Percentiles rank a stretch among this genome's conserved stretches.
Conservation (phyloP, 441 rosid genomes). For the Codiaeum variegatum region DNA sequence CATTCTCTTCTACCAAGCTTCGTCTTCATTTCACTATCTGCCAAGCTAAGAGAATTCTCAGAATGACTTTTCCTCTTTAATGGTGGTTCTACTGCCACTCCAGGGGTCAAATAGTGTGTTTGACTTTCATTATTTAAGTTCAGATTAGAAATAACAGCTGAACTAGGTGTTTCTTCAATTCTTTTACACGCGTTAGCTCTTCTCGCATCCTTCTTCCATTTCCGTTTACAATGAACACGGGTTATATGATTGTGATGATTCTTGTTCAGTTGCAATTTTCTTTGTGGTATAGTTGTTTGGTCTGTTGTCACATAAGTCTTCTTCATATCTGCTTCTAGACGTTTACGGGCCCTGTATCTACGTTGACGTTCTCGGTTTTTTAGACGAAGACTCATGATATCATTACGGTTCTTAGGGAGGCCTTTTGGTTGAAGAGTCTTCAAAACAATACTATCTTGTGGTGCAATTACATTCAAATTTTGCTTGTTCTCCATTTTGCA, state of each 20-base stretch:
- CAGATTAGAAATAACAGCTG: conserved; percentile 20
- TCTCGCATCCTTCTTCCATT: conserved; percentile 81
- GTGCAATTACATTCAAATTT: conserved; percentile 31
- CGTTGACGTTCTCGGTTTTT: conserved; percentile 81
- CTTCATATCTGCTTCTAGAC: conserved; percentile 46
- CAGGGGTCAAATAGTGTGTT: conserved; percentile 13
- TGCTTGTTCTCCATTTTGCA: conserved; percentile 33
- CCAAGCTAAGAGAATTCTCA: conserved; percentile 22
- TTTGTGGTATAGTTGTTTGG: conserved; percentile 18
- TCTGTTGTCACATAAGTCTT: conserved; percentile 23
- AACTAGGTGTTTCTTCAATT: conserved; percentile 25
- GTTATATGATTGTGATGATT: conserved; percentile 24
- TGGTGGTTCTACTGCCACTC: conserved; percentile 16
- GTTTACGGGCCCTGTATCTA: conserved; percentile 64
- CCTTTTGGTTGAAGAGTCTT: conserved; percentile 27
- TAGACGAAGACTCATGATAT: conserved; percentile 47
- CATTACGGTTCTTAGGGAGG: conserved; percentile 27
- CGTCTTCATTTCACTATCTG: conserved; percentile 24
- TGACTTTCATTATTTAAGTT: conserved; percentile 19
- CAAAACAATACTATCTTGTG: conserved; percentile 29
- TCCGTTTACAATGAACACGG: conserved; percentile 45
- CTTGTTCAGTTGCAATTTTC: conserved; percentile 21
- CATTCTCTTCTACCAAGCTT: conserved; percentile 53
- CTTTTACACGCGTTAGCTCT: conserved; percentile 34
- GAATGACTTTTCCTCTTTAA: conserved; percentile 18